Conservation (phyloP, 148 eudicot genomes). For the Camellia japonica region DNA sequence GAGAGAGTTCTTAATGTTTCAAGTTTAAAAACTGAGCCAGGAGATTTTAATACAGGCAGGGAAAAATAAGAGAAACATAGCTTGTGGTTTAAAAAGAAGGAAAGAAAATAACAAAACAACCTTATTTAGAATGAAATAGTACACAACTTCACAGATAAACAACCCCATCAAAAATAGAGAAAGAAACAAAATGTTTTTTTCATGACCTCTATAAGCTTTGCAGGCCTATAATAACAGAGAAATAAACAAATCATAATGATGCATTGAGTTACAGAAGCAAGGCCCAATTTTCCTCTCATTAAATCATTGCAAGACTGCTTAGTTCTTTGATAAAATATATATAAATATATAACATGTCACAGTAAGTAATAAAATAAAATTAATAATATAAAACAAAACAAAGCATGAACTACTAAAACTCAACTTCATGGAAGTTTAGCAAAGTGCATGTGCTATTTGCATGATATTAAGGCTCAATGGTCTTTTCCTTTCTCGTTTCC, state of each 20-base stretch:
- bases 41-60: background rate
- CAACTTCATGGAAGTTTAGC: background rate
- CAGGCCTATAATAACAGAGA: slow-evolving; percentile 59
- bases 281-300: background rate
- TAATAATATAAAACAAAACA: background rate
- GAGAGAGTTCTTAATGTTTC: background rate
- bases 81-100: background rate
- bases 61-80: slow-evolving; percentile 2
- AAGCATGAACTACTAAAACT: background rate
- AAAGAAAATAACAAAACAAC: background rate
- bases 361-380: background rate
- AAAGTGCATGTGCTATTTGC: background rate
- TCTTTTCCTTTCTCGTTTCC: background rate
- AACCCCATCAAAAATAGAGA: too few relatives aligned
- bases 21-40: background rate
- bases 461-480: background rate
- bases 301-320: background rate
- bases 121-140: background rate
- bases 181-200: slow-evolving; percentile 55
- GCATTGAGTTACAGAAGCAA: background rate
- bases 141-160: background rate
- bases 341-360: background rate
- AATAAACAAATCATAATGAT: slow-evolving; percentile 2
- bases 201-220: slow-evolving; percentile 70
- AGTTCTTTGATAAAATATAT: background rate